Evolutionary conservation across 176 grass and related monocot species (phyloP), one percentile per base, ranked within the genome.

Genomic region (Hyparrhenia diplandra): DNA sequence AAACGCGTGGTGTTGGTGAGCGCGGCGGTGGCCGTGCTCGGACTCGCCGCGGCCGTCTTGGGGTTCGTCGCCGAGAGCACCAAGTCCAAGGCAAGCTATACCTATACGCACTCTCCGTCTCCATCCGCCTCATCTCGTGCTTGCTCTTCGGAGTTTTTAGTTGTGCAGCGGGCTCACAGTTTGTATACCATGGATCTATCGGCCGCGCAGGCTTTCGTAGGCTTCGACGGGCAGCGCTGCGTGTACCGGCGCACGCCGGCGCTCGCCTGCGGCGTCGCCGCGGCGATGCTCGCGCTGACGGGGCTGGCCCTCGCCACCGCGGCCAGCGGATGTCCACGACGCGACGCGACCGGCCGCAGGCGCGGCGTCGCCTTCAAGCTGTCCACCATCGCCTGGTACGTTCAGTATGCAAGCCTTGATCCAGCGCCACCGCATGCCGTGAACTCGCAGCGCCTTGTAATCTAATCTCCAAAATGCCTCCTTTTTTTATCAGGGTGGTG

Each of bases 241-340:
- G 41, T 79, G 75, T 78, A 79, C 75, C 75, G 10, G 83, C 75
- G 83, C 23, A 79, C 75, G 65, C 29, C 75, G 57, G 75, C 74
- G 18, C 23, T 85, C 41, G 16, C 13, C n/a, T 79, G 39, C 75
- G 75, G 83, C 28, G 12, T 79, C 31, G 41, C 23, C n/a, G 83
- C 83, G 10, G 75, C 75, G 83, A 2, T 72, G 75, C 37, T 85
- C 31, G 54, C 36, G 31, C n/a, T 85, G 30, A 6, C 55, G n/a
- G 67, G 9, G 40, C 10, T 72, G 57, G 66, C 67, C 66, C 0
- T 64, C 52, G 64, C 37, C 55, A 34, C 28, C 54, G 66, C 30
- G 5, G 83, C 67, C 54, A 72, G 75, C 75, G 75, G 75, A 30
- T 72, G 75, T 28, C 71, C 71, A 75, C 54, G 83, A 42, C 67